Percentiles rank a stretch among this genome's conserved stretches.
Evolutionary conservation across 495 filamentous ascomycete genomes (phyloP).

Genomic region (Podospora fimiseda): DNA sequence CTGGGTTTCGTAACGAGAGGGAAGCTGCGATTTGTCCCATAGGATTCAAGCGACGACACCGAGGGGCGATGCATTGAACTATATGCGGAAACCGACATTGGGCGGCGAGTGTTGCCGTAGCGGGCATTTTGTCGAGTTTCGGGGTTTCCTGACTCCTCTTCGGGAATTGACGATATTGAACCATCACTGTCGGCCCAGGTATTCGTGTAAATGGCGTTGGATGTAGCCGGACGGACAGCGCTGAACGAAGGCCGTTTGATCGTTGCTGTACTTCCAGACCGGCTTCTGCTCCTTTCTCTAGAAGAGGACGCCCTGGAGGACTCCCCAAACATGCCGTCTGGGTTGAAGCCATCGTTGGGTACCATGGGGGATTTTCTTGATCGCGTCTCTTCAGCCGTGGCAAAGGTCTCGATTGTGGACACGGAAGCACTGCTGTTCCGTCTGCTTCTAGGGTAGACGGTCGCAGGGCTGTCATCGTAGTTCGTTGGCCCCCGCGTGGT

Average conservation of each 20-base stretch:
- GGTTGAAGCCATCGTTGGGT: constrained; percentile 10
- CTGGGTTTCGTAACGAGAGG: constrained; percentile 44
- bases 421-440: constrained; percentile 60
- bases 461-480: neutral
- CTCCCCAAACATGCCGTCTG: constrained; percentile 8
- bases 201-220: constrained; percentile 8
- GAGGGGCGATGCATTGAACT: constrained; percentile 40
- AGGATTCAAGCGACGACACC: constrained; percentile 43
- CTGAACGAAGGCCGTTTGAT: constrained; percentile 26
- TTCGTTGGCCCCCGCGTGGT: constrained; percentile 56
- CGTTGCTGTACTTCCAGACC: constrained; percentile 21
- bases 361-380: constrained; percentile 24
- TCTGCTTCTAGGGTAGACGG: constrained; percentile 18
- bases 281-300: constrained; percentile 20
- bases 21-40: constrained; percentile 46
- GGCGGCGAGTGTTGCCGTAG: constrained; percentile 28
- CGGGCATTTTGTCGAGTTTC: constrained; percentile 14
- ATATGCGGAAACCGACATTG: constrained; percentile 28
- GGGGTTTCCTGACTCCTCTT: constrained; percentile 15
- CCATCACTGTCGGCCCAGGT: constrained; percentile 21
- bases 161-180: constrained; percentile 29
- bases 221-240: constrained; percentile 7
- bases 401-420: constrained; percentile 75
- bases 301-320: constrained; percentile 18
- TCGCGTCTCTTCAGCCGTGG: constrained; percentile 68